Evolutionary conservation across 768 basidiomycete genomes (phyloP).

Genomic region (Mycena chlorophos): DNA sequence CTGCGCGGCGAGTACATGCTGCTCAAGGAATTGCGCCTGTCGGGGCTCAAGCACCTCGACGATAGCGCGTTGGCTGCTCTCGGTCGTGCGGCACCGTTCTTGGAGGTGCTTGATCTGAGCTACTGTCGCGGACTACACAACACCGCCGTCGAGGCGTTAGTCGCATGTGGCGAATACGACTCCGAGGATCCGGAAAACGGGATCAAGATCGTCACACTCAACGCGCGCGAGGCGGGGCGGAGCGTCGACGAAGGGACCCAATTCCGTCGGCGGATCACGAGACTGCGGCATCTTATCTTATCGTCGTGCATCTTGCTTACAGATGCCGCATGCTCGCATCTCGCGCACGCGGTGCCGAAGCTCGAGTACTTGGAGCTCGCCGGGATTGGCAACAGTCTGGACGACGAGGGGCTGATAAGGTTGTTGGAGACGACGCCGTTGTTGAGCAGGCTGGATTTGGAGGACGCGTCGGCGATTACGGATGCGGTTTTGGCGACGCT

Average conservation of each 20-base stretch:
- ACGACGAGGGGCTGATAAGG: slow-evolving; percentile 70
- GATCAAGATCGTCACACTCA: slow-evolving; percentile 50
- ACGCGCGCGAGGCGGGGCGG: slow-evolving; percentile 65
- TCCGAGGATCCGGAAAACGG: slow-evolving; percentile 34
- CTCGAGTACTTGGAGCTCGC: slow-evolving; percentile 81
- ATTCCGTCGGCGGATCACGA: slow-evolving; percentile 63
- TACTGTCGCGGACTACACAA: slow-evolving; percentile 72
- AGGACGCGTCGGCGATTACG: slow-evolving; percentile 73
- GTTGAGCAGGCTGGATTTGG: slow-evolving; percentile 80
- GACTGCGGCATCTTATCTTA: slow-evolving; percentile 70
- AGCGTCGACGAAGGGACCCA: slow-evolving; percentile 49
- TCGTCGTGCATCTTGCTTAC: slow-evolving; percentile 73
- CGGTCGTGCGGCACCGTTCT: slow-evolving; percentile 65
- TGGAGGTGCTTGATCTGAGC: slow-evolving; percentile 82
- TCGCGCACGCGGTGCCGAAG: slow-evolving; percentile 67
- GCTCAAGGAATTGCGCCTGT: slow-evolving; percentile 65
- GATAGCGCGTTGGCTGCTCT: slow-evolving; percentile 65
- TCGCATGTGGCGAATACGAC: slow-evolving; percentile 47
- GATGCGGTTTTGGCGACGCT: slow-evolving; percentile 70
- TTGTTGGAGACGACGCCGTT: slow-evolving; percentile 68
- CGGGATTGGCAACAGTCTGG: slow-evolving; percentile 67
- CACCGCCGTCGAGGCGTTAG: slow-evolving; percentile 71
- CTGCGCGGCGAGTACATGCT: slow-evolving; percentile 48
- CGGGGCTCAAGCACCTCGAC: slow-evolving; percentile 61
- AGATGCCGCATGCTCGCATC: slow-evolving; percentile 70